Evolutionary conservation across 139 green algal species (phyloP).

Genomic region (Micromonas commoda): DNA sequence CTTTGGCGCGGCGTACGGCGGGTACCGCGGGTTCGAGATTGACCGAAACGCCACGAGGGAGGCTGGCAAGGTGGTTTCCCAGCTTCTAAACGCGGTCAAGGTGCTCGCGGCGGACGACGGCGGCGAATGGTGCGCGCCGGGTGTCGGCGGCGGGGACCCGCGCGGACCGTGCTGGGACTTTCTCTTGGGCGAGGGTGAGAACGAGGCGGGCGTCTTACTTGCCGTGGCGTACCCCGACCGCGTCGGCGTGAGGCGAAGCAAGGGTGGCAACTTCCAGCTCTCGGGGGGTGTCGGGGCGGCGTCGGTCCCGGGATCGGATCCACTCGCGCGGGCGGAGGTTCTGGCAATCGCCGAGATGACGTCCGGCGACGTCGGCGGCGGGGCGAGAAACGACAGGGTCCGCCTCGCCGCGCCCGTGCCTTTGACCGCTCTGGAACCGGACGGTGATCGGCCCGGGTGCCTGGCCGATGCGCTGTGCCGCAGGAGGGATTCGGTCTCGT

Average conservation of each 20-base stretch:
- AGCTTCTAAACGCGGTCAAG: not conserved
- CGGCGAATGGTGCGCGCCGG: not conserved
- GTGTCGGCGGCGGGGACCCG: slow-evolving; percentile 6
- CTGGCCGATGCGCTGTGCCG: slow-evolving; percentile 30
- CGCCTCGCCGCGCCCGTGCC: slow-evolving; percentile 43
- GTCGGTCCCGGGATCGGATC: not conserved
- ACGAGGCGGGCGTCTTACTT: slow-evolving; percentile 41
- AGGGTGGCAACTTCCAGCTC: not conserved
- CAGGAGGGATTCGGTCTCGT: slow-evolving; percentile 37
- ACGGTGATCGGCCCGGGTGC: slow-evolving; percentile 15
- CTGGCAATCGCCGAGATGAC: slow-evolving; percentile 41
- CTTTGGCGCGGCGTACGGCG: not conserved
- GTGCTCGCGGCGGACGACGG: not conserved
- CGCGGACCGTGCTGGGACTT: not conserved
- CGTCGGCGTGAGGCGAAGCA: slow-evolving; percentile 33
- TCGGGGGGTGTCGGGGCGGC: not conserved
- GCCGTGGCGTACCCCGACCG: slow-evolving; percentile 56
- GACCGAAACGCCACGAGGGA: not conserved
- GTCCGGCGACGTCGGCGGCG: slow-evolving; percentile 23
- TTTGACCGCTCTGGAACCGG: slow-evolving; percentile 14
- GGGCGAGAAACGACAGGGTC: slow-evolving; percentile 43
- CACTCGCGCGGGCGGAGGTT: slow-evolving; percentile 20
- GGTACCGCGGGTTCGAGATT: not conserved
- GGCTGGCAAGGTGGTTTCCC: not conserved
- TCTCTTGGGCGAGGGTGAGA: not conserved